Base-by-base conservation (phyloP, 2,329 filamentous ascomycete species). In the Fusarium ramigenum region DNA sequence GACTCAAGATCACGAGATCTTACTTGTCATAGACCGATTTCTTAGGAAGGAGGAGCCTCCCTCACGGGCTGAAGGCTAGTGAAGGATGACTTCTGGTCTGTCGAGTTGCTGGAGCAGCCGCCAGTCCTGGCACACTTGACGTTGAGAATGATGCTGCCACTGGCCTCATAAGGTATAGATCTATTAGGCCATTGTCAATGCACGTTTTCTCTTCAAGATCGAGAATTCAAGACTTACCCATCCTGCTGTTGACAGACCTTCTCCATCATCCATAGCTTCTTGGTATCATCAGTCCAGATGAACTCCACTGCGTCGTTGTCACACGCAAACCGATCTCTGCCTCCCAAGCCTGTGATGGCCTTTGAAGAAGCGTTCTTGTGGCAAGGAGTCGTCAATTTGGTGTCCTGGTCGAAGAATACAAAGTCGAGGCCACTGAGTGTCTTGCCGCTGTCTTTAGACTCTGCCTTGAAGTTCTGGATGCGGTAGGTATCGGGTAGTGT, bases 241-340 rank as follows among this genome's bases (percentile, higher is more conserved):
- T 80, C 71, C 4, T 72, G 30, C 18, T 74, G 74, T 3, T 83
- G 80, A 75, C 86, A 88, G 19, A 83, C 80, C 34, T 80, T 79
- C 79, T 88, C 85, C 47, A 87, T 79, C 76, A 87, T 69, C n/a
- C 81, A 83, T 47, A 87, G 69, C 43, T 78, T 77, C 34, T 72
- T 70, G 9, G 70, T 44, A 9, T 72, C 58, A 28, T 74, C 49
- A 18, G 76, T 49, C 80, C 79, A 87, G 70, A 87, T 83, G 68
- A 88, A 88, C 66, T 84, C 78, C 69, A 85, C 79, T 14, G 77
- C 60, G 2, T 57, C 15, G 74, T 85, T 76, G 47, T 85, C 82
- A 74, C 87, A 88, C 25, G 82, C 75, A 60, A 82, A 88, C 42
- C 85, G 80, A 15, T 81, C 75, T 4, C 80, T 78, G 12, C 69